Base-by-base conservation (phyloP, 148 eudicot genomes). In the Rhododendron griersonianum region DNA sequence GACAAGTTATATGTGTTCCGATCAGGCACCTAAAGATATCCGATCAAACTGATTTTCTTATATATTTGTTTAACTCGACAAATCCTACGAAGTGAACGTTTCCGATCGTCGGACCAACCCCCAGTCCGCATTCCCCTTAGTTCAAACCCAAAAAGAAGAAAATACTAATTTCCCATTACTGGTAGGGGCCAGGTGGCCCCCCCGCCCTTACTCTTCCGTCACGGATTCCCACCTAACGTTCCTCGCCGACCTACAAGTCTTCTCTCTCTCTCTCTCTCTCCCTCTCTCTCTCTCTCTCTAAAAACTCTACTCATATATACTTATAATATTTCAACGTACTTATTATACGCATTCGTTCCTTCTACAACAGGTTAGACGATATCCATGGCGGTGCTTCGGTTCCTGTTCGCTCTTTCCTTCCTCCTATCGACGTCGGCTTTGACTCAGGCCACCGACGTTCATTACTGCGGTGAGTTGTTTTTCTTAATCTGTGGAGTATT, bases 381-480 rank as follows among this genome's bases (percentile, higher is more conserved):
- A 82, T 55, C 82, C 33, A 82, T 86, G 88, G 88, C 85, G 85
- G 82, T 76, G 73, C 50, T 76, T 19, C 48, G n/a, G 2, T 69
- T 45, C 59, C 83, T 63, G 61, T 82, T 75, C 55, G 7, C 89
- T 28, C 61, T 55, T 45, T 79, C 85, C 75, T 85, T 91, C 57
- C 37, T 94, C 39, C 84, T 88, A 81, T 87, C 88, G n/a, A 71
- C 89, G n/a, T 86, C 79, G 73, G 84, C 86, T 76, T n/a, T 75
- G 30, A 51, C 84, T 88, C 78, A 83, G 39, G 90, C 95, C 88
- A 81, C 87, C 61, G 83, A 86, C 16, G 82, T 94, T 79, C 89
- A 84, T 25, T 93, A 92, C 88, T 94, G 96, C 88, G 89, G 96
- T 94, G 84, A 71, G 76, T 30, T 73, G 15, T 69, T 73, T 63